Base-by-base conservation (phyloP, 2,329 filamentous ascomycete genomes). In the Talaromyces sp. region DNA sequence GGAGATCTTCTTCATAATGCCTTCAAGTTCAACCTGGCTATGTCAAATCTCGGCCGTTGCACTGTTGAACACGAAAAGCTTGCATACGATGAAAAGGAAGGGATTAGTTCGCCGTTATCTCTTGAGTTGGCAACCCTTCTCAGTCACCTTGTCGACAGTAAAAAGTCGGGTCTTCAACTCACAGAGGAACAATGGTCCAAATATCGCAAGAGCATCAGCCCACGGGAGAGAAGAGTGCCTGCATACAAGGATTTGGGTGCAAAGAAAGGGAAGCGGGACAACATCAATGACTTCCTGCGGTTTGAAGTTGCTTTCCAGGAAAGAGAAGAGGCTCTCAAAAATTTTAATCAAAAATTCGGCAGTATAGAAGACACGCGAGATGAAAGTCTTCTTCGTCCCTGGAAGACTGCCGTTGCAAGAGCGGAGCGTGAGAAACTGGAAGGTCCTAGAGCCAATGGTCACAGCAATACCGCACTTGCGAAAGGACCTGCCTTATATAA, bases 71-170 rank as follows among this genome's bases (percentile, higher is more conserved):
- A 84, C 56, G 83, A 85, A 60, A 81, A 78, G 27, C 71, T 84
- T 0, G 79, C 80, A 0, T 89, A 89, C 66, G 84, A 85, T 60
- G 82, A 83, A 61, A 78, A 82, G 61, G 79, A 84, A 45, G 76
- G 74, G 1, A 75, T 83, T 19, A 68, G 73, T 40, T 73, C 71
- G 13, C 27, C 64, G 0, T 69, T 70, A 1, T 78, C 80, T 1
- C 73, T 78, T 36, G 75, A 75, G 34, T 70, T 83, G 6, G 77
- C 78, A 6, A 71, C 72, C 60, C 74, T 83, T 1, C 73, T 83
- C 4, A 78, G 81, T 13, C 76, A 81, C 66, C 73, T 83, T 5
- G 81, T 83, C 0, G 82, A 84, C 65, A 75, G 76, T 31, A 75
- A 74, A 13, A 84, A 83, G 66, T 74, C 75, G 2, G 81, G 81